Base-by-base conservation (phyloP, 169 alveolate genomes). In the Ichthyophthirius multifiliis region DNA sequence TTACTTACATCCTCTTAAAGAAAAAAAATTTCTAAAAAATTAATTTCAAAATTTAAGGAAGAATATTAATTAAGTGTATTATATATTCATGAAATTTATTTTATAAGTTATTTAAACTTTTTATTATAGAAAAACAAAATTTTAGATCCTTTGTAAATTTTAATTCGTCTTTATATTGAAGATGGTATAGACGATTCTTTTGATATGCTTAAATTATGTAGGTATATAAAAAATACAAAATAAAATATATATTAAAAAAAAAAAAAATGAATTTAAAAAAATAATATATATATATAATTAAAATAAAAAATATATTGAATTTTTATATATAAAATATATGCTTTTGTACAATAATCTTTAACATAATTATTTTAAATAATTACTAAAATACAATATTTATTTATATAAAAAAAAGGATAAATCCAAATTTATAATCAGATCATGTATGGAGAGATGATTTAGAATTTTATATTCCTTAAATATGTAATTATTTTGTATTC, bases 401-500 rank as follows among this genome's bases (percentile, higher is more conserved):
- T 16, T 32, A 2, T 5, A 34, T 10, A 10, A 2, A 1, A 4
- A 9, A 32, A 30, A 64, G 77, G 23, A 34, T 67, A 1, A 81
- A 73, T 43, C 65, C 76, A 16, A 63, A 41, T 41, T 20, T 67
- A 15, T 39, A 48, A 10, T 46, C 32, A 23, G 63, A 44, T 9
- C 64, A 81, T 47, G 41, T 39, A 37, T 23, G 43, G 55, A 81
- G 86, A 23, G 73, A 81, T 73, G 86, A 81, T 71, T 81, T 81
- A 43, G 86, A 81, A 43, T 81, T 81, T 37, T 81, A 81, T 43
- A 41, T 81, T 30, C 86, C 86, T 12, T 55, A 81, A 55, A 23
- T 81, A 5, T 31, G 71, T 35, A 81, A 81, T 43, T 81, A 47
- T 32, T 81, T 81, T 16, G 86, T 81, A 39, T 81, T 81, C 34